Base-by-base conservation (phyloP, 495 filamentous ascomycete species). In the Aspergillus incahuasiensis region DNA sequence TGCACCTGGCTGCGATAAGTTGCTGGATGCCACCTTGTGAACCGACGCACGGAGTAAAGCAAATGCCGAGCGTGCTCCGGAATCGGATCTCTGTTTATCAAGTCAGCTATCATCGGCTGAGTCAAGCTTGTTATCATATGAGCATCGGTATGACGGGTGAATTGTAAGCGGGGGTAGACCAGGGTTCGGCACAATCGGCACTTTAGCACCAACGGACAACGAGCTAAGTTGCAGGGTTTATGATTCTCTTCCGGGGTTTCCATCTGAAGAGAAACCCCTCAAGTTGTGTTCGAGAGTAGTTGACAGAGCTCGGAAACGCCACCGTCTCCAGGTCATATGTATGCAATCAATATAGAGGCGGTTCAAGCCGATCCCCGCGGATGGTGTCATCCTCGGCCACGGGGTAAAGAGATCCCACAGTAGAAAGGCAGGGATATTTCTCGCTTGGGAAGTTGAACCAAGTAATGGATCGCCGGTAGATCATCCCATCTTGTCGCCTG, bases 1-100 rank as follows among this genome's bases (percentile, higher is more conserved):
- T 35, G 32, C 32, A 15, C 32, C 32, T 35, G 32, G 13, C 12
- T 35, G 32, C 12, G 32, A 35, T 35, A 2, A 35, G 32, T 35
- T 35, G 13, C 32, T 28, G 4, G 25, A 8, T 28, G 25, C 25
- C 3, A 28, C 25, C 25, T 28, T 28, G 25, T 28, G 3, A 8
- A 4, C 25, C 25, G 8, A 8, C 25, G 8, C 3, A 28, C 25
- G 25, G 25, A 28, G 25, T 28, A n/a, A n/a, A 30, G 28, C 28
- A 9, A 5, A 30, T 11, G 12, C 6, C 12, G 38, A 40, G 4
- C 38, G 18, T 18, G 9, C 55, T 57, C 55, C 47, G 47, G 24
- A 20, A 57, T 57, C 55, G 55, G 55, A 51, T 28, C 25, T 35
- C 47, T 39, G 47, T 39, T 50, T 51, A 57, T 57, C 55, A 20